These are phyloP conservation scores for Coemansia sp. DNA, from an alignment of 192 early-diverging fungal genomes.

Conservation along the genomic window DNA sequence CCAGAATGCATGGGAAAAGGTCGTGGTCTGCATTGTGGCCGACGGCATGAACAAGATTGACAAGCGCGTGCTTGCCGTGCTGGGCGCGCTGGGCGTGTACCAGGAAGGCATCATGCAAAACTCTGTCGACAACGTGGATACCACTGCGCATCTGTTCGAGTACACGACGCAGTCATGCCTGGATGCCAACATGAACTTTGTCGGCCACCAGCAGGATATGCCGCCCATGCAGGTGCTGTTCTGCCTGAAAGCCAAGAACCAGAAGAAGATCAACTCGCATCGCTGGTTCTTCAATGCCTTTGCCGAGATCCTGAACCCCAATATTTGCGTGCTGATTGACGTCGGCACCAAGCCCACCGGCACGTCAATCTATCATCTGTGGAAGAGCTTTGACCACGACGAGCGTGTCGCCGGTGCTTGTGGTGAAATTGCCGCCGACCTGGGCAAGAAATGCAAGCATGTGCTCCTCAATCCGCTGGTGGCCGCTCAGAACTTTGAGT, in stretches of 20 bases:
- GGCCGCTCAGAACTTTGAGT: slow-evolving; percentile 97
- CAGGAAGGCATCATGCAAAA: slow-evolving; percentile 72
- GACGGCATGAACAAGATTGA: slow-evolving; percentile 85
- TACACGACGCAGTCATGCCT: slow-evolving; percentile 80
- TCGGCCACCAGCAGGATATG: slow-evolving; percentile 64
- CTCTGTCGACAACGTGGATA: slow-evolving; percentile 66
- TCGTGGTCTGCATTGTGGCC: slow-evolving; percentile 89
- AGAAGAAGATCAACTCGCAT: slow-evolving; percentile 93
- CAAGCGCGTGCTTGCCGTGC: slow-evolving; percentile 71
- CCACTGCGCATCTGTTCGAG: slow-evolving; percentile 85
- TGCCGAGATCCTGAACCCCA: slow-evolving; percentile 74
- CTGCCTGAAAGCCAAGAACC: slow-evolving; percentile 91
- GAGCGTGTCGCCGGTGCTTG: slow-evolving; percentile 86
- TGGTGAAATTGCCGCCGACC: slow-evolving; percentile 88
- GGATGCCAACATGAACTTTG: slow-evolving; percentile 64
- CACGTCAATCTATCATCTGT: slow-evolving; percentile 86
- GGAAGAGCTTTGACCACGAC: slow-evolving; percentile 88
- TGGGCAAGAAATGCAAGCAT: slow-evolving; percentile 70
- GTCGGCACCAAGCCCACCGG: slow-evolving; percentile 87
- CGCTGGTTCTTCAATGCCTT: slow-evolving; percentile 98
- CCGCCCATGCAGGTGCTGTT: slow-evolving; percentile 89
- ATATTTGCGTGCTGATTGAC: slow-evolving; percentile 88
- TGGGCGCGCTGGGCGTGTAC: slow-evolving; percentile 78
- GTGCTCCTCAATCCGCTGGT: slow-evolving; percentile 81
- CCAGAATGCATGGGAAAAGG: slow-evolving; percentile 84